These are phyloP conservation scores for Brassica juncea DNA, from an alignment of 345 rosid species.

Conservation along the genomic window DNA sequence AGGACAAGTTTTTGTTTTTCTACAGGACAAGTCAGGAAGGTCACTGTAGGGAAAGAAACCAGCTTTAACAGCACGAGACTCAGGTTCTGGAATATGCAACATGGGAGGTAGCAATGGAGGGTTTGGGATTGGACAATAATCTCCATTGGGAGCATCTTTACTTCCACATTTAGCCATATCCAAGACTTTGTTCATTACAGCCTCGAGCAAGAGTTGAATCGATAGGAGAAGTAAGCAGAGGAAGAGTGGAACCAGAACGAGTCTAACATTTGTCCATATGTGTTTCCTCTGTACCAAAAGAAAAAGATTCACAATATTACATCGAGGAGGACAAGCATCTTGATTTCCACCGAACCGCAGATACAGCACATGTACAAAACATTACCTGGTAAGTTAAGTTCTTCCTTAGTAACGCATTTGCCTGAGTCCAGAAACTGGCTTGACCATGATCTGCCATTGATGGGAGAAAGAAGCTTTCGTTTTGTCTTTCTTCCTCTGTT, in stretches of 20 bases:
- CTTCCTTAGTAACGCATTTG: conserved; percentile 79
- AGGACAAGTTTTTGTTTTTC: conserved; percentile 67
- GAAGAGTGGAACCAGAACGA: conserved; percentile 65
- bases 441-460: conserved; percentile 56
- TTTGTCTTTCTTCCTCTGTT: conserved; percentile 13
- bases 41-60: conserved; percentile 43
- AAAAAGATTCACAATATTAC: background rate
- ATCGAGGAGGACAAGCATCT: background rate
- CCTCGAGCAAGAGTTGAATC: conserved; percentile 50
- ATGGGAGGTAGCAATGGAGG: conserved; percentile 78
- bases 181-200: conserved; percentile 7
- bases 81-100: conserved; percentile 63
- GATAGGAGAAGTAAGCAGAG: conserved; percentile 65
- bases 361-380: background rate
- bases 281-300: conserved; percentile 62
- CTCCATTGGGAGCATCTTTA: conserved; percentile 37
- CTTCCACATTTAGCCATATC: conserved; percentile 7
- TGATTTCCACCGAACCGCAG: background rate
- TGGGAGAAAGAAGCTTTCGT: conserved; percentile 11
- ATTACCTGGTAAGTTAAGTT: conserved; percentile 82
- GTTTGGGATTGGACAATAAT: conserved; percentile 49
- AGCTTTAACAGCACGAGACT: conserved; percentile 66
- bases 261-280: conserved; percentile 64
- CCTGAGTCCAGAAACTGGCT: conserved; percentile 68
- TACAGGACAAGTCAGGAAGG: conserved; percentile 73